These are phyloP conservation scores for Xylaria sp. DNA, from an alignment of 2,329 filamentous ascomycete genomes.

Conservation along the genomic window DNA sequence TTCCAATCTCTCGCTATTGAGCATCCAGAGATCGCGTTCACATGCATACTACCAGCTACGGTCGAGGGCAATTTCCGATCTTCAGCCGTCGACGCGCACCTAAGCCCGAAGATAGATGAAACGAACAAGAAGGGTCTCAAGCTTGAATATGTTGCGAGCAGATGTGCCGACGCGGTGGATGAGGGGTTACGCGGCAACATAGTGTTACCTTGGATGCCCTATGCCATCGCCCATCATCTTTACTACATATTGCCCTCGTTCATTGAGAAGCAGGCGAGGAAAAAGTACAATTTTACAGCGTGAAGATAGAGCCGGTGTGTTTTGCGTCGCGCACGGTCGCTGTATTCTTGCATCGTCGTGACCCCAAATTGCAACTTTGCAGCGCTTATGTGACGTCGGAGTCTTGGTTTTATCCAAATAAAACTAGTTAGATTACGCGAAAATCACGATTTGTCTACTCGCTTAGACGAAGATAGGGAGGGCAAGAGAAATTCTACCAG, in stretches of 20 bases:
- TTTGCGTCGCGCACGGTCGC: background rate
- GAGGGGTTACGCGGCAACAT: constrained; percentile 42
- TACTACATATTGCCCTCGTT: constrained; percentile 49
- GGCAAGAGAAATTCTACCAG: background rate
- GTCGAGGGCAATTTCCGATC: constrained; percentile 51
- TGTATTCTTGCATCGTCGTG: constrained; percentile 4
- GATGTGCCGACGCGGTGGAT: constrained; percentile 48
- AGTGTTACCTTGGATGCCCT: constrained; percentile 49
- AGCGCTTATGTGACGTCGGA: constrained; percentile 3
- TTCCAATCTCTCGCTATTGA: constrained; percentile 51
- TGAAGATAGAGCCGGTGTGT: constrained; percentile 1
- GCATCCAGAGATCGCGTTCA: constrained; percentile 48
- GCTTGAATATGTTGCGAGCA: constrained; percentile 46
- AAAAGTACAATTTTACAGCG: constrained; percentile 47
- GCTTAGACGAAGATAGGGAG: background rate
- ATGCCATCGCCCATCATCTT: constrained; percentile 46
- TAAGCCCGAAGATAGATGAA: constrained; percentile 34
- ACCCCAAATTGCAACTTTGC: constrained; percentile 20
- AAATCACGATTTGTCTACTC: background rate
- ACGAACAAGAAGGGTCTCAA: constrained; percentile 49
- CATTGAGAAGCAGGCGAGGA: constrained; percentile 47
- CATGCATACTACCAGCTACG: constrained; percentile 48
- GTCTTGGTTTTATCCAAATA: background rate
- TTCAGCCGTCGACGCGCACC: constrained; percentile 48
- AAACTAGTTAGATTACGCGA: background rate